Conservation (phyloP, 306 rosid species). For the Cicer cuneatum region DNA sequence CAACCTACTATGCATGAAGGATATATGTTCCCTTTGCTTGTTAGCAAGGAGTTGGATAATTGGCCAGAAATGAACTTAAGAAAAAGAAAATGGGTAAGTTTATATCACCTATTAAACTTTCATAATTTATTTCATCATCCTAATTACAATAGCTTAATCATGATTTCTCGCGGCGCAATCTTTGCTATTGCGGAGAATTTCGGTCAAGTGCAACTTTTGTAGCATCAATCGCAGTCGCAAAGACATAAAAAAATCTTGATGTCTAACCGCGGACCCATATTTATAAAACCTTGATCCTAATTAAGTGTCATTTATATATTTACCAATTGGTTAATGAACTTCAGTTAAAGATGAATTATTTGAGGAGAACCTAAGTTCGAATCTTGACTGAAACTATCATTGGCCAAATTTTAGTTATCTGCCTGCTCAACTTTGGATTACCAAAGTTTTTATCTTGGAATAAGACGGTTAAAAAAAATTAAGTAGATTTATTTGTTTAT, state of each 20-base stretch:
- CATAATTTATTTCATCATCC: not conserved
- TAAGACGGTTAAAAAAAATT: not conserved
- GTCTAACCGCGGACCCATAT: not conserved
- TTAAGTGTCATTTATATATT: not conserved
- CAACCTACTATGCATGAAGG: conserved; percentile 65
- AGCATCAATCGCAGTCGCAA: not conserved
- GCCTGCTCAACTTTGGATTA: no score
- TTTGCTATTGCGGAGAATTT: not conserved
- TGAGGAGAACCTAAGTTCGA: no score
- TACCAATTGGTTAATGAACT: no score
- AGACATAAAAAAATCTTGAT: not conserved
- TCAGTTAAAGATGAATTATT: no score
- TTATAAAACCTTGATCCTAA: not conserved
- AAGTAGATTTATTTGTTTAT: not conserved
- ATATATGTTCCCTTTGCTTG: conserved; percentile 84
- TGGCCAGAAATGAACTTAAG: conserved; percentile 85
- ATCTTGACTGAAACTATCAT: no score
- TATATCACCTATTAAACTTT: not conserved
- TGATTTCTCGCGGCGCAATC: not conserved
- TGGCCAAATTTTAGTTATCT: no score
- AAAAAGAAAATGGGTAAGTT: conserved; percentile 81
- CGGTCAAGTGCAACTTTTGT: not conserved
- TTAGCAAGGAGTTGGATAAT: conserved; percentile 60
- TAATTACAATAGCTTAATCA: conserved; percentile 31
- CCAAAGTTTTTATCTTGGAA: no score